These are phyloP conservation scores for Colletotrichum lentis DNA, from an alignment of 2,329 filamentous ascomycete species.

Conservation along the genomic window DNA sequence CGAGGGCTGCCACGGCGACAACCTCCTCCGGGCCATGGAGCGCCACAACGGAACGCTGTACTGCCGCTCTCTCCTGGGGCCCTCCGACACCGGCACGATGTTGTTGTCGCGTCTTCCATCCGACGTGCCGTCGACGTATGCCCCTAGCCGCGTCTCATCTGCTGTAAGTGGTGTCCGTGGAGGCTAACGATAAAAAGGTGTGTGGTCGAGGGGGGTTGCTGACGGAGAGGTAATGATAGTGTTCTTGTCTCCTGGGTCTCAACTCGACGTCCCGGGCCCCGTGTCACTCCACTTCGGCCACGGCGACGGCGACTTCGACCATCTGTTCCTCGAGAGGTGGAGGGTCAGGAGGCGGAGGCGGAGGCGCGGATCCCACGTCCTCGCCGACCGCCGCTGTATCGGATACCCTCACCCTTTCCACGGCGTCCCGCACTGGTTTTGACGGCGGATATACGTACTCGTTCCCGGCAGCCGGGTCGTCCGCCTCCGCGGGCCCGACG, in stretches of 20 bases:
- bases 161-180: slow-evolving; percentile 13
- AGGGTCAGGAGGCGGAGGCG: no score
- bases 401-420: neutral
- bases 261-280: neutral
- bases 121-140: slow-evolving; percentile 23
- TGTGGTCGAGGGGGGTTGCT: neutral
- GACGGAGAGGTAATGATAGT: slow-evolving; percentile 4
- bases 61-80: slow-evolving; percentile 20
- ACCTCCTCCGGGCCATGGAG: slow-evolving; percentile 34
- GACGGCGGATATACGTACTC: slow-evolving; percentile 28
- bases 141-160: slow-evolving; percentile 6
- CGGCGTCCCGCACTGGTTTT: neutral
- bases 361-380: neutral
- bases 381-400: neutral
- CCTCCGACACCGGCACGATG: neutral
- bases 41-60: slow-evolving; percentile 31
- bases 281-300: neutral
- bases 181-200: neutral
- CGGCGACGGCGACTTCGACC: neutral
- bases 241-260: slow-evolving; percentile 28
- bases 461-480: neutral
- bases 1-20: slow-evolving; percentile 33
- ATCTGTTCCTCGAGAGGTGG: neutral
- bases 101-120: neutral
- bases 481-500: neutral